Conservation (phyloP, 805 yeast species). For the Kazachstania bromeliacearum region DNA sequence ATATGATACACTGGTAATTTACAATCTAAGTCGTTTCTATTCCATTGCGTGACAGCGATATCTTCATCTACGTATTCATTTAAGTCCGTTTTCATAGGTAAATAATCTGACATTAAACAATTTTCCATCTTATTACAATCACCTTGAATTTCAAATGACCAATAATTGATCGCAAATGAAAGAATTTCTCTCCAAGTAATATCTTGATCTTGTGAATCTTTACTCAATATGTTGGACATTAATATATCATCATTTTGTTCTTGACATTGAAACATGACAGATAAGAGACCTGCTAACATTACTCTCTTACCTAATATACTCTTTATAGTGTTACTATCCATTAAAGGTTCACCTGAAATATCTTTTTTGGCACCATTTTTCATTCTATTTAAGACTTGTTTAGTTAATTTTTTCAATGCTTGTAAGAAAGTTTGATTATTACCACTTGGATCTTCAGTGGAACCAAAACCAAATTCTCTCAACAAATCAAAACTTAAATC, state of each 20-base stretch:
- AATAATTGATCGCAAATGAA: slow-evolving; percentile 60
- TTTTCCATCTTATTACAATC: slow-evolving; percentile 9
- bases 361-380: background rate
- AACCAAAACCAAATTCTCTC: slow-evolving; percentile 20
- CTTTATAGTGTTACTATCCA: slow-evolving; percentile 18
- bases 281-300: slow-evolving; percentile 54
- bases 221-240: slow-evolving; percentile 7
- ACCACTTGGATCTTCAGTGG: slow-evolving; percentile 8
- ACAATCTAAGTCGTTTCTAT: slow-evolving; percentile 27
- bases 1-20: slow-evolving; percentile 62
- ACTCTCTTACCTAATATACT: slow-evolving; percentile 59
- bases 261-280: slow-evolving; percentile 63
- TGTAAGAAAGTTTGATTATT: slow-evolving; percentile 39
- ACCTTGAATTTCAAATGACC: slow-evolving; percentile 35
- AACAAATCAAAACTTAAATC: slow-evolving; percentile 17
- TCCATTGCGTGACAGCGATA: slow-evolving; percentile 20
- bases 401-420: slow-evolving; percentile 49
- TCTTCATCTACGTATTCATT: slow-evolving; percentile 2
- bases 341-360: background rate
- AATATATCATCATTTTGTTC: slow-evolving; percentile 42
- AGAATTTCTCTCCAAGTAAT: slow-evolving; percentile 64
- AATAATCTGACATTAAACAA: slow-evolving; percentile 1
- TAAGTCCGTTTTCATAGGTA: background rate
- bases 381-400: slow-evolving; percentile 29
- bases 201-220: slow-evolving; percentile 15